phyloP scores from a whole-genome alignment of 495 filamentous ascomycete species.

The Diplogelasinospora grovesii region DNA sequence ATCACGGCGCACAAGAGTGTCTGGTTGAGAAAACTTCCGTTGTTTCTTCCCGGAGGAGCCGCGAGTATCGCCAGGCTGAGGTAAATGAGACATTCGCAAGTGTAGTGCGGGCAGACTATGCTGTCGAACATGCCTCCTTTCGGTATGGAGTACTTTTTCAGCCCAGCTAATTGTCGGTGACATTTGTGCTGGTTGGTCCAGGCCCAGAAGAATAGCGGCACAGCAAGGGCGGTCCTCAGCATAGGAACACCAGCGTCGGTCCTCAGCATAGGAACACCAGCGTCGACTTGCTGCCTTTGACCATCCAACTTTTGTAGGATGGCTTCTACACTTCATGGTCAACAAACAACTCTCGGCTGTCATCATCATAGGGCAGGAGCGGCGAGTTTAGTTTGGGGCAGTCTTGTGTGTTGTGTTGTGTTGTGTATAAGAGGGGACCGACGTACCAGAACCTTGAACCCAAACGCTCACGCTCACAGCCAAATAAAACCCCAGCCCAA shows the following conservation, averaged over 20 bases:
- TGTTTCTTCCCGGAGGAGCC: constrained; percentile 62
- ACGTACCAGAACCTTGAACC: constrained; percentile 75
- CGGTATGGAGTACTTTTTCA: constrained; percentile 83
- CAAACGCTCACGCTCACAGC: constrained; percentile 66
- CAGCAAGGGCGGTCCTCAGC: constrained; percentile 52
- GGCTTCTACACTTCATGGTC: constrained; percentile 17
- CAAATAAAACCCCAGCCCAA: constrained; percentile 75
- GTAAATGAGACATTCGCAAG: constrained; percentile 80
- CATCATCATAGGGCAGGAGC: too few relatives aligned
- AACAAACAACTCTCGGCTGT: too few relatives aligned
- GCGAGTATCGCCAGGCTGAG: constrained; percentile 66
- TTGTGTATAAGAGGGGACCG: too few relatives aligned
- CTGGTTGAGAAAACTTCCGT: constrained; percentile 56
- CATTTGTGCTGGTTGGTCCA: constrained; percentile 74
- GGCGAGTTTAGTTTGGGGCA: too few relatives aligned
- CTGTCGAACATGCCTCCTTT: constrained; percentile 54
- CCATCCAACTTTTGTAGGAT: constrained; percentile 28
- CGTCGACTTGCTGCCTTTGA: too few relatives aligned
- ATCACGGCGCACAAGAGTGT: constrained; percentile 61
- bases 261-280: too few relatives aligned
- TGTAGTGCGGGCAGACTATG: constrained; percentile 86
- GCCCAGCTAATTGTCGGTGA: constrained; percentile 69
- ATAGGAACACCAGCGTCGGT: too few relatives aligned
- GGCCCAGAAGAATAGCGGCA: constrained; percentile 64
- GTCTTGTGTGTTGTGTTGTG: too few relatives aligned